These are phyloP conservation scores for Piromyces finnis DNA, from an alignment of 192 early-diverging fungal species.

Conservation along the genomic window DNA sequence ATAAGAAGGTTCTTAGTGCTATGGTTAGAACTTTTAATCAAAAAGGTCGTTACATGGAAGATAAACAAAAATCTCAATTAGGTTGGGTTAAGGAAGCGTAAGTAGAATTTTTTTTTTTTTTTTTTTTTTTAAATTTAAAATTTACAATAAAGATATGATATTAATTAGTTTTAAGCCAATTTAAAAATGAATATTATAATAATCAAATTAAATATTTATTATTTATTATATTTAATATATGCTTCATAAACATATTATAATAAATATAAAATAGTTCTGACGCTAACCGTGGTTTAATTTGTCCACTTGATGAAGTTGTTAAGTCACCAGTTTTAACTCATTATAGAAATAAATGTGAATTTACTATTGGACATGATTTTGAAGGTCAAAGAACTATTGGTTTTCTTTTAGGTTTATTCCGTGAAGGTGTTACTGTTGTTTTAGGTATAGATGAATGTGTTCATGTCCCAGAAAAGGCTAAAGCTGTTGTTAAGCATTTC, in stretches of 20 bases:
- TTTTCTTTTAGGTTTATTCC: constrained; percentile 46
- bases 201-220: no score
- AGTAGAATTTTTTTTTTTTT: neutral
- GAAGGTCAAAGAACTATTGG: constrained; percentile 33
- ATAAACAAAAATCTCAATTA: neutral
- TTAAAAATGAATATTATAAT: no score
- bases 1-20: constrained; percentile 13
- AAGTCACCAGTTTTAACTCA: constrained; percentile 33
- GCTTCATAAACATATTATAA: no score
- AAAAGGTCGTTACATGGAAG: neutral
- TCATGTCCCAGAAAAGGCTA: neutral
- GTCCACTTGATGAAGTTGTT: constrained; percentile 9
- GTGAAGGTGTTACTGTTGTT: constrained; percentile 36
- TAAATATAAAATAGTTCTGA: constrained; percentile 1
- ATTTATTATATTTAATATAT: no score
- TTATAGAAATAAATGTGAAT: constrained; percentile 68
- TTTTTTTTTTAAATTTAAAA: no score
- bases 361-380: constrained; percentile 40
- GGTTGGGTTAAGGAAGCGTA: constrained; percentile 1
- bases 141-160: no score
- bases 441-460: constrained; percentile 4
- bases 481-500: constrained; percentile 14
- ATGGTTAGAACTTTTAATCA: neutral
- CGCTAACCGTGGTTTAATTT: constrained; percentile 1
- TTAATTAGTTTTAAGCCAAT: no score